Evolutionary conservation across 805 yeast genomes (phyloP).

Genomic region (Nakazawaea wickerhamii): DNA sequence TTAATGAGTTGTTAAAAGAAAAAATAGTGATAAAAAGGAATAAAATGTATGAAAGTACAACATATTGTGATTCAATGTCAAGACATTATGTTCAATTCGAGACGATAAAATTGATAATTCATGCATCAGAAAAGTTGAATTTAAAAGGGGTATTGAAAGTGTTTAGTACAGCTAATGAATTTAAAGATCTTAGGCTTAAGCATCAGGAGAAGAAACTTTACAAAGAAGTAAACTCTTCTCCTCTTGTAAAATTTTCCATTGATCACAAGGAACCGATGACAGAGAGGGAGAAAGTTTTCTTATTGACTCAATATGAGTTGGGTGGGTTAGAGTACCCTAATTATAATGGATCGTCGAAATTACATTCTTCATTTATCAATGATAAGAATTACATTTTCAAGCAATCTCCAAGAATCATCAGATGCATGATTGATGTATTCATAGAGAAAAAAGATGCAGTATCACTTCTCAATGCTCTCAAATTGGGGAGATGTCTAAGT

Average conservation of each 20-base stretch:
- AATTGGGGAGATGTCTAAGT: constrained; percentile 32
- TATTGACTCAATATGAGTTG: constrained; percentile 44
- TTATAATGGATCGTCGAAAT: constrained; percentile 34
- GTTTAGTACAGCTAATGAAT: constrained; percentile 35
- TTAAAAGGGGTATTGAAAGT: constrained; percentile 21
- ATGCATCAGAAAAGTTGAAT: constrained; percentile 13
- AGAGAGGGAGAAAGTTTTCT: constrained; percentile 32
- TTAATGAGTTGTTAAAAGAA: constrained; percentile 28
- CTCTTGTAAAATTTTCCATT: constrained; percentile 32
- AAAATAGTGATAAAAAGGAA: constrained; percentile 23
- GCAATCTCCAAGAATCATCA: constrained; percentile 36
- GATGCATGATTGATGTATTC: constrained; percentile 40
- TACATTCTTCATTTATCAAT: constrained; percentile 33
- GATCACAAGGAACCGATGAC: constrained; percentile 24
- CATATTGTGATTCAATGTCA: constrained; percentile 44
- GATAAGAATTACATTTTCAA: constrained; percentile 40
- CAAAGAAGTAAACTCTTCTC: constrained; percentile 36
- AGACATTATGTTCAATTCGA: constrained; percentile 40
- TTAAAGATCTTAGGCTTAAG: constrained; percentile 33
- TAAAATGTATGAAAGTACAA: constrained; percentile 26
- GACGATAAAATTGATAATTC: constrained; percentile 34
- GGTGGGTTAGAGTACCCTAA: constrained; percentile 44
- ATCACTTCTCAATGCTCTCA: constrained; percentile 34
- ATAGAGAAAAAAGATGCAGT: constrained; percentile 34
- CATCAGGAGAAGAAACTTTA: constrained; percentile 39